These are phyloP conservation scores for Neurospora intermedia DNA, from an alignment of 495 filamentous ascomycete genomes.

Conservation along the genomic window DNA sequence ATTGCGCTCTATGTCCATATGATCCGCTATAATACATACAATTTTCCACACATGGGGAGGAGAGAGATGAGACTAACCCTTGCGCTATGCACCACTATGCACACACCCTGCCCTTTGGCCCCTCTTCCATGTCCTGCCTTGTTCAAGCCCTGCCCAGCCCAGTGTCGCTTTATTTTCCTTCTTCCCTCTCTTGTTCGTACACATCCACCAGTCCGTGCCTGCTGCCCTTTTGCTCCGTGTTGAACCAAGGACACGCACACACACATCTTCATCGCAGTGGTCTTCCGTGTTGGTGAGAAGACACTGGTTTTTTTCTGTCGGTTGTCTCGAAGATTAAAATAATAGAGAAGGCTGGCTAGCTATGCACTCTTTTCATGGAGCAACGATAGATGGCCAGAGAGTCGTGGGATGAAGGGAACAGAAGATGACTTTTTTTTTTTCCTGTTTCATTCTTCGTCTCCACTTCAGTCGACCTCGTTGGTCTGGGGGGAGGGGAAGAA, in stretches of 20 bases:
- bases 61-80: slow-evolving; percentile 13
- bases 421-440: background rate
- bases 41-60: slow-evolving; percentile 16
- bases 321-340: slow-evolving; percentile 17
- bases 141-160: background rate
- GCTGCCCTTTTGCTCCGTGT: background rate
- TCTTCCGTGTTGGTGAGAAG: background rate
- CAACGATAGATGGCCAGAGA: background rate
- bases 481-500: slow-evolving; percentile 17
- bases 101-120: background rate
- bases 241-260: background rate
- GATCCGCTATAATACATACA: slow-evolving; percentile 22
- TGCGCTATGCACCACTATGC: slow-evolving; percentile 19
- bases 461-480: background rate
- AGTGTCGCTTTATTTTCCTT: background rate
- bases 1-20: slow-evolving; percentile 17
- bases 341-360: slow-evolving; percentile 1
- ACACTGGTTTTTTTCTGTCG: background rate
- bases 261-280: background rate
- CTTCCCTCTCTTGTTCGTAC: slow-evolving; percentile 18
- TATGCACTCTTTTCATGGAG: background rate
- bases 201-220: slow-evolving; percentile 5
- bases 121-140: background rate
- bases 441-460: background rate
- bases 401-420: background rate